Conservation (phyloP, 1,284 basidiomycete genomes). For the Cryptococcus hybrid region DNA sequence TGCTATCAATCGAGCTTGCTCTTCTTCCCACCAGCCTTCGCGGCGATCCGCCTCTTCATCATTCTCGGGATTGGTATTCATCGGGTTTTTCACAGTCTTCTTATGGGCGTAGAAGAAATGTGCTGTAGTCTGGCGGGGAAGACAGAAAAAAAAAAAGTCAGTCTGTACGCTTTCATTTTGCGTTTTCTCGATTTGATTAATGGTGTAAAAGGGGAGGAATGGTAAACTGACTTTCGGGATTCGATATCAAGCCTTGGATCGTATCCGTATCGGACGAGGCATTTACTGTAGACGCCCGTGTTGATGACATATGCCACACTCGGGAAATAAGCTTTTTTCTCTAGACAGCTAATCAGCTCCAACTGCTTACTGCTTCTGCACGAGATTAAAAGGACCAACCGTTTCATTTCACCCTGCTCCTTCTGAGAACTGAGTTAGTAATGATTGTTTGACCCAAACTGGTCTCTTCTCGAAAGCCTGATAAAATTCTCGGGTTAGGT, state of each 20-base stretch:
- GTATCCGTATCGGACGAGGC: slow-evolving; percentile 80
- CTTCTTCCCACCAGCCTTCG: slow-evolving; percentile 33
- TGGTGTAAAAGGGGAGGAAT: neutral
- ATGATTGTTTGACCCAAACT: slow-evolving; percentile 80
- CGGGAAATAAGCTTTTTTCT: slow-evolving; percentile 53
- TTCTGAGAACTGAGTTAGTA: slow-evolving; percentile 73
- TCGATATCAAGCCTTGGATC: slow-evolving; percentile 74
- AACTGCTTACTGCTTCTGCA: no score
- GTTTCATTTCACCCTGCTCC: slow-evolving; percentile 35
- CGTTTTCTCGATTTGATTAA: neutral
- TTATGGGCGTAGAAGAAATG: slow-evolving; percentile 23
- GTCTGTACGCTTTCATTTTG: neutral
- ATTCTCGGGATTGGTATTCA: slow-evolving; percentile 17
- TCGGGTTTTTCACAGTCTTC: slow-evolving; percentile 8
- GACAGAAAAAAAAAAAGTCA: slow-evolving; percentile 3
- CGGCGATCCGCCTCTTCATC: slow-evolving; percentile 18
- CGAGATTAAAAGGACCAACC: slow-evolving; percentile 10
- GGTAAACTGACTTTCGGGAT: slow-evolving; percentile 64
- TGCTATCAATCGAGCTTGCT: slow-evolving; percentile 29
- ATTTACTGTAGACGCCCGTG: slow-evolving; percentile 93
- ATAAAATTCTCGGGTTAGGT: neutral
- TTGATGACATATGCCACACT: slow-evolving; percentile 73
- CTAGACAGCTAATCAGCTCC: slow-evolving; percentile 26
- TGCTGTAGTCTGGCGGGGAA: slow-evolving; percentile 16
- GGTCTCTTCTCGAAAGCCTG: slow-evolving; percentile 63